Base-by-base conservation (phyloP, 1,284 basidiomycete genomes). In the Fomitopsis palustris region DNA sequence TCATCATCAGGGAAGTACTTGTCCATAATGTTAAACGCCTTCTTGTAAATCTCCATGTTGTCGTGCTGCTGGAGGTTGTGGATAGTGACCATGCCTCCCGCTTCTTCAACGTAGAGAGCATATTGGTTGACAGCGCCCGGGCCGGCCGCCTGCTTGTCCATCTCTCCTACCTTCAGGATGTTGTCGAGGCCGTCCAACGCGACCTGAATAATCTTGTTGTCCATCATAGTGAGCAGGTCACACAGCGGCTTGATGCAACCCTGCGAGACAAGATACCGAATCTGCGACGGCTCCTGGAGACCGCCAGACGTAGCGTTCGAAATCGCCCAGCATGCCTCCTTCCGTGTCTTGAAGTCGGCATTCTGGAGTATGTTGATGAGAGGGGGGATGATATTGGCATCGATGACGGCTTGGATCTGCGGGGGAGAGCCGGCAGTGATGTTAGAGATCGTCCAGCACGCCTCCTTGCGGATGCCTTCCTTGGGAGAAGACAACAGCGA, bases 371-470 rank as follows among this genome's bases (percentile, higher is more conserved):
- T 98, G 79, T 98, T 96, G 82, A 99, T 96, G 62, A 99, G 87
- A 61, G 97, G 97, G 59, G 97, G 95, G 63, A 99, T 90, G 70
- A 99, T 96, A 78, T 92, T 92, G 57, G 90, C 90, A 64, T 92
- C 90, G 61, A 92, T 86, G 58, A 92, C 86, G 39, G 94, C 82
- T 76, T 98, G 96, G 68, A 99, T 99, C 78, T 99, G 96, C 68
- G 90, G 88, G 14, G 96, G 93, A 45, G 93, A 96, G 58, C 97
- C 97, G 41, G 97, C 97, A 53, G 97, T 99, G 73, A 99, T 86
- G 78, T 99, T 99, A 60, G 95, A 98, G 72, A 99, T 99, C 41
- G 97, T 99, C 97, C 97, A 99, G 81, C 97, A 99, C 17, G 97
- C 96, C 77, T 99, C 97, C 81, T 92, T 92, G 64, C 90, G 80